phyloP scores from a whole-genome alignment of 176 grass and related monocot genomes.

The Avena sativa region DNA sequence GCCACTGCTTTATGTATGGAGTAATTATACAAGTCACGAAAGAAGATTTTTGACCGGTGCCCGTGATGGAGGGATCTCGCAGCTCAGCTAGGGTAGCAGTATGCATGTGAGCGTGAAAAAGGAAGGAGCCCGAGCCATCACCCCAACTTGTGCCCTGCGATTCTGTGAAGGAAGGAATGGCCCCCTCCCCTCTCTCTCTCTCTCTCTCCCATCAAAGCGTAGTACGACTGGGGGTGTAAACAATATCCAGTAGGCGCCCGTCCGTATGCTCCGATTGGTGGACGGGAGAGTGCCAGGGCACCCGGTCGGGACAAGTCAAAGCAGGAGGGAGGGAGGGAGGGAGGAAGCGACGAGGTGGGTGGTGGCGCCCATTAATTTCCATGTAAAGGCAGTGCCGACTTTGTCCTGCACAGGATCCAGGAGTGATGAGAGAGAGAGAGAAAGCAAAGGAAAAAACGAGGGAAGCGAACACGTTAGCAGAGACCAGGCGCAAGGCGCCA shows the following conservation, averaged over 20 bases:
- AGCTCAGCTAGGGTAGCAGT: not conserved
- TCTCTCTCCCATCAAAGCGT: not conserved
- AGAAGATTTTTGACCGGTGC: constrained; percentile 19
- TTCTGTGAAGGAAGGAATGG: constrained; percentile 17
- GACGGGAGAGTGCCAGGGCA: constrained; percentile 32
- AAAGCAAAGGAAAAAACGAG: not conserved
- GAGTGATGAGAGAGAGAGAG: not conserved
- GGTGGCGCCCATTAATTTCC: constrained; percentile 49
- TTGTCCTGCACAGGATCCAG: constrained; percentile 19
- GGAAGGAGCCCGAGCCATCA: not conserved
- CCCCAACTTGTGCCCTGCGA: not conserved
- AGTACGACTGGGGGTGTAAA: not conserved
- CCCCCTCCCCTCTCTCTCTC: not conserved
- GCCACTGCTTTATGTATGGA: not conserved
- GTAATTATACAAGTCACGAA: not conserved
- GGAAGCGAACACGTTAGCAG: constrained; percentile 44
- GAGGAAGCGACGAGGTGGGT: constrained; percentile 11
- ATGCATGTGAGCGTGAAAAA: constrained; percentile 43
- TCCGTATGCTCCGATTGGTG: constrained; percentile 34
- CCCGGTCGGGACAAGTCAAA: constrained; percentile 38
- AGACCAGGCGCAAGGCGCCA: constrained; percentile 46
- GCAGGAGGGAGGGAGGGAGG: not conserved
- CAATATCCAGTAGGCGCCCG: not conserved
- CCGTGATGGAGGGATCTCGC: constrained; percentile 14
- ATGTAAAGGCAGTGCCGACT: constrained; percentile 39